Evolutionary conservation across 2,329 filamentous ascomycete species (phyloP), one percentile per base, ranked within the genome.

Genomic region (Talaromyces marneffei): DNA sequence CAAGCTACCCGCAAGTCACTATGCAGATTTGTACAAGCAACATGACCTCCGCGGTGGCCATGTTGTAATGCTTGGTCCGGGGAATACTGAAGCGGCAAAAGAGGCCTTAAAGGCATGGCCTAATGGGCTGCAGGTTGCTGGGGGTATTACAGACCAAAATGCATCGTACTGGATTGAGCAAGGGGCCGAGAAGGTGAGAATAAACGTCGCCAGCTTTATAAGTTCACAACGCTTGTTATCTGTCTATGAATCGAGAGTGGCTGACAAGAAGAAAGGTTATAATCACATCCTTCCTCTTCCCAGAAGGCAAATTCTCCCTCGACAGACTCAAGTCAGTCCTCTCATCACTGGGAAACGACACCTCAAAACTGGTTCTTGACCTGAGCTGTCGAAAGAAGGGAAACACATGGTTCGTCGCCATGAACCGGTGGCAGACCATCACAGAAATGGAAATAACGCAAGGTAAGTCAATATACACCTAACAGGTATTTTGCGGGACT

Each of bases 391-490:
- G 94, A 57, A 83, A 87, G 62, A 87, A 87, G 63, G 89, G 83
- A 39, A 81, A 87, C 60, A 87, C 80, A 40, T 99, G 94, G 94
- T 92, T 90, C 70, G 94, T 99, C n/a, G 93, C 94, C 60, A 99
- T 96, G 88, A 91, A 99, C 76, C 96, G 96, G 75, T 99, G 94
- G 94, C 94, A 97, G 81, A 96, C 91, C 1, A 88, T 97, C 60
- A 97, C 94, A 1, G 91, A 97, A 70, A 96, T 96, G 87, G 91
- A 97, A 73, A 86, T 99, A 66, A 93, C 88, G 65, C 81, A 90
- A 82, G 90, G 93, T 92, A 77, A 61, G 76, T 56, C 7, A 16
- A 14, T n/a, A n/a, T n/a, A n/a, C n/a, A n/a, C n/a, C n/a, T n/a
- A n/a, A n/a, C n/a, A n/a, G n/a, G n/a, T n/a, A n/a, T n/a, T n/a